Evolutionary conservation across 2,329 filamentous ascomycete genomes (phyloP), one percentile per base, ranked within the genome.

Genomic region (Sporothrix brunneoviolacea): DNA sequence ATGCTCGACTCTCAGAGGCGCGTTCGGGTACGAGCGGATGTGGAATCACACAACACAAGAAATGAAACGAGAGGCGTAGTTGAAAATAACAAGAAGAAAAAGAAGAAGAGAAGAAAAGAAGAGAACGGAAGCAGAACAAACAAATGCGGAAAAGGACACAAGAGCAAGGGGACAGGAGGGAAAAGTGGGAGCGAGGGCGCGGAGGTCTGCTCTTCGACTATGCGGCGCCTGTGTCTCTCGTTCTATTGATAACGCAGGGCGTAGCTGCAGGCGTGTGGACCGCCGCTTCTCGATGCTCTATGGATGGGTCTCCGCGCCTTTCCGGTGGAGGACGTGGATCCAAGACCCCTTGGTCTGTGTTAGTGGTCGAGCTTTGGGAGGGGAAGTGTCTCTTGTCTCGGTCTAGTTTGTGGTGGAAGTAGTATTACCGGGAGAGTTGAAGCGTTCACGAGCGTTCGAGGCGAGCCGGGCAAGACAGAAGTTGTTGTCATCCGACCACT

Each of bases 401-500:
- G 5, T 28, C 24, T 5, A 28, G 24, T 28, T 28, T 5, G 10
- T 5, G 24, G 24, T 28, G 24, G 6, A 28, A 28, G 10, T 28
- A 28, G 10, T 28, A 10, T 28, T 28, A 10, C 49, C 32, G 36
- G 33, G 35, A 33, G 36, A 35, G 41, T 44, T 30, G 42, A 47
- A 47, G 44, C 16, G 48, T 24, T 33, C 41, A 33, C 22, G 42
- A 36, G 24, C 10, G 39, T 40, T 15, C 18, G 19, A n/a, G 18
- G 18, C 32, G 12, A 40, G 40, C 24, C 12, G 9, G 28, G 28
- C 19, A 15, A 46, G 41, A 38, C 16, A 41, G 16, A 30, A 21
- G 28, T 13, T 22, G 32, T 32, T 38, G 49, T 46, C 49, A 47
- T 46, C 43, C 37, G 49, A 51, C 49, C 49, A 47, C 37, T 37